Conservation (phyloP, 1,139 yeast genomes). For the Wickerhamomyces sp. region DNA sequence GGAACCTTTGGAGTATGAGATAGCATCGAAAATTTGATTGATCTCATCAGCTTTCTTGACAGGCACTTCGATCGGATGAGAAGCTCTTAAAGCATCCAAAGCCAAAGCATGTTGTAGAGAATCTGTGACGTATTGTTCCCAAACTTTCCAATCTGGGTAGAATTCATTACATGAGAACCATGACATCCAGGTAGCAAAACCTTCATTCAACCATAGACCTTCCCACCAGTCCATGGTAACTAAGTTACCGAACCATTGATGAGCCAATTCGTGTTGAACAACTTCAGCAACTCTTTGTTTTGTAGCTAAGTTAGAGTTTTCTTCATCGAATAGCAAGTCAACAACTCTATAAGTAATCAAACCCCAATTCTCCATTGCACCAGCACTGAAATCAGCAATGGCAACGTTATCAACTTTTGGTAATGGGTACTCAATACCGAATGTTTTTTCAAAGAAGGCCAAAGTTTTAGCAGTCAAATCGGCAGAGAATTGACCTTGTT, state of each 20-base stretch:
- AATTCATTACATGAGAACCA: conserved; percentile 61
- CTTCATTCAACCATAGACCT: conserved; percentile 79
- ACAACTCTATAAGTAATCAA: conserved; percentile 68
- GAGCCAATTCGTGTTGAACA: conserved; percentile 77
- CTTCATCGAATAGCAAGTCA: conserved; percentile 59
- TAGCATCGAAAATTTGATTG: conserved; percentile 74
- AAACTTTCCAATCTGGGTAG: conserved; percentile 71
- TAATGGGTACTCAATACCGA: conserved; percentile 63
- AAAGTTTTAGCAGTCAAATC: conserved; percentile 63
- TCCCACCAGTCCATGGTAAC: conserved; percentile 90
- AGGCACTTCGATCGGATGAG: conserved; percentile 78
- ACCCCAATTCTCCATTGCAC: conserved; percentile 86
- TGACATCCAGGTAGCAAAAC: conserved; percentile 80
- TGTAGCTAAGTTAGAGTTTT: conserved; percentile 47
- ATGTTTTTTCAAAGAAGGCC: conserved; percentile 59
- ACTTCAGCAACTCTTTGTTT: conserved; percentile 73
- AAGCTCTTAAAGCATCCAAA: conserved; percentile 65
- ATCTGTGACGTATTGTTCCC: conserved; percentile 58
- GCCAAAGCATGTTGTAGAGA: conserved; percentile 59
- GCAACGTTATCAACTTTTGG: conserved; percentile 74
- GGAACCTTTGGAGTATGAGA: conserved; percentile 76
- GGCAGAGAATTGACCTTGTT: conserved; percentile 61
- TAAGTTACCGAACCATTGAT: conserved; percentile 81
- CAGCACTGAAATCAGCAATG: conserved; percentile 70
- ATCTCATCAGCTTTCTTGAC: conserved; percentile 70